Evolutionary conservation across 495 filamentous ascomycete genomes (phyloP), one percentile per base, ranked within the genome.

Genomic region (Darksidea phi): DNA sequence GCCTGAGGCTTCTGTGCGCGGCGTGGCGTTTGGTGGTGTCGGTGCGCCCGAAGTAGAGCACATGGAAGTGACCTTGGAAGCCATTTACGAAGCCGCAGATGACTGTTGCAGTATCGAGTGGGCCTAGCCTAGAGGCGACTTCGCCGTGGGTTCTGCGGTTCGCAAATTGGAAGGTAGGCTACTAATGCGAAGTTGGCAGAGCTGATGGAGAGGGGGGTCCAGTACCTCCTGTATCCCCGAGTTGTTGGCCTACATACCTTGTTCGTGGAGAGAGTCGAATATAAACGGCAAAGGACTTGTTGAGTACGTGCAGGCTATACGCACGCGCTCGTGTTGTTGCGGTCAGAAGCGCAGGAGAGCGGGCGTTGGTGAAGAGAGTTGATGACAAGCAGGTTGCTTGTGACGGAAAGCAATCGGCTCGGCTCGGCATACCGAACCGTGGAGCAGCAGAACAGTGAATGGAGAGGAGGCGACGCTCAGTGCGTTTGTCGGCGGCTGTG

Each of bases 11-110:
- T 53, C 46, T 11, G 53, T 57, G 20, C 21, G 23, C 12, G 60
- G 53, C 12, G 62, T 60, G 6, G 54, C 45, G 24, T 59, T 46
- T 23, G 62, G 56, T 23, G 62, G 47, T 46, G 49, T 43, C 1
- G 62, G 62, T 6, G 45, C 24, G 43, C 50, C 51, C 11, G 52
- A 24, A 47, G 21, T 26, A 11, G 21, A 47, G 54, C 17, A 26
- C 6, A 59, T 11, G n/a, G 57, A 61, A 1, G 43, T 61, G 8
- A 54, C 49, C 34, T 61, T 53, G 41, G 38, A 45, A 2, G 47
- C 48, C 50, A 48, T 61, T 24, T 18, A 45, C 28, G n/a, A n/a
- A n/a, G n/a, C 6, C n/a, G 23, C 17, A 25, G 23, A 18, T n/a
- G 23, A 32, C 5, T 17, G 41, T 32, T 32, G 28, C 10, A 32